Conservation (phyloP, 2,329 filamentous ascomycete genomes). For the Venturia oleaginea region DNA sequence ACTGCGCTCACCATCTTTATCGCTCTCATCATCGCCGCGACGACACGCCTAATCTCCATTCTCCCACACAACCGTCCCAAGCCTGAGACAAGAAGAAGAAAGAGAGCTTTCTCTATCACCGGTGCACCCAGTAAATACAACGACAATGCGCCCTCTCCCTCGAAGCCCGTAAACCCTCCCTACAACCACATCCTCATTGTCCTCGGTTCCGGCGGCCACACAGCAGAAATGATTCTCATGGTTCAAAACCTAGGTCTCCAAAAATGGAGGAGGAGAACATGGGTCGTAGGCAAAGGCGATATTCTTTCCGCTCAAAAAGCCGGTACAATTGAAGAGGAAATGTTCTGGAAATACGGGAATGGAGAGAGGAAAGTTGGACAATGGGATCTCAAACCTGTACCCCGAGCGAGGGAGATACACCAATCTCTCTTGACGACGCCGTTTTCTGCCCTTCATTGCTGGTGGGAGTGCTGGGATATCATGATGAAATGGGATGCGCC, state of each 20-base stretch:
- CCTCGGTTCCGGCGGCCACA: constrained; percentile 89
- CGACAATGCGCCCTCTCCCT: constrained; percentile 7
- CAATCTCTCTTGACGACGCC: constrained; percentile 70
- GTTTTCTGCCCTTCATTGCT: constrained; percentile 54
- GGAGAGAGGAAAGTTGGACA: constrained; percentile 24
- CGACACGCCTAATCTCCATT: constrained; percentile 30
- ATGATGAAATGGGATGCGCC: constrained; percentile 41
- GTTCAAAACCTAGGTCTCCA: constrained; percentile 48
- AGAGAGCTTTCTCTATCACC: constrained; percentile 7
- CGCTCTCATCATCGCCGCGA: constrained; percentile 22
- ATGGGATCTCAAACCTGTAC: constrained; percentile 59
- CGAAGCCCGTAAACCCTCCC: constrained; percentile 22
- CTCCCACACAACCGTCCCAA: constrained; percentile 25
- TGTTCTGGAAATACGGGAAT: constrained; percentile 2
- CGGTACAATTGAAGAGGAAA: background rate
- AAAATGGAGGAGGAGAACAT: constrained; percentile 51
- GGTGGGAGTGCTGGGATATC: constrained; percentile 49
- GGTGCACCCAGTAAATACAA: constrained; percentile 15
- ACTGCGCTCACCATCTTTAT: constrained; percentile 27
- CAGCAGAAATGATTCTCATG: constrained; percentile 86
- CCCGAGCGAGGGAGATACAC: constrained; percentile 71
- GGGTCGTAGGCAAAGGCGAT: constrained; percentile 72
- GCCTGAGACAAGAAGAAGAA: constrained; percentile 5
- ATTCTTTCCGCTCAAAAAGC: constrained; percentile 45
- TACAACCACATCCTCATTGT: constrained; percentile 62